Base-by-base conservation (phyloP, 805 yeast species). In the Ogataea pini region DNA sequence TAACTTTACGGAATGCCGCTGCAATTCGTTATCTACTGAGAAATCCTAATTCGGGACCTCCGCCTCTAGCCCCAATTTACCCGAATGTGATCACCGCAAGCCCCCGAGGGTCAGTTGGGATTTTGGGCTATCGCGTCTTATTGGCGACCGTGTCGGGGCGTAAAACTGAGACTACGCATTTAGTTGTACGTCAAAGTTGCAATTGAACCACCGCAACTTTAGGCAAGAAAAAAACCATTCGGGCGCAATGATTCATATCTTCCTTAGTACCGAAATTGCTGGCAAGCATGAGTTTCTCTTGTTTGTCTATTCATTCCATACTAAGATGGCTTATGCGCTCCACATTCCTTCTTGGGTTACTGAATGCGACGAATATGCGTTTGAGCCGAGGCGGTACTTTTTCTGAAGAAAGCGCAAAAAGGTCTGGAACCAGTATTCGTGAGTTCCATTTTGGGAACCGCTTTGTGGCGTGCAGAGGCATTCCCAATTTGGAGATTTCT, bases 391-490 rank as follows among this genome's bases (percentile, higher is more conserved):
- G 42, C 34, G 20, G 42, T 28, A 14, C 3, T 14, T 8, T 27
- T 39, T 32, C 42, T 18, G 6, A 17, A 22, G 13, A 10, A 32
- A 22, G 32, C 14, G 10, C 10, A 4, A 25, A 28, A 28, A 39
- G 25, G 42, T 27, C 42, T 39, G 34, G 42, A 39, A 39, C 42
- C 25, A 39, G 42, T 22, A 14, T 18, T 16, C 25, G 33, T 6
- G 3, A 5, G 14, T 28, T 32, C 25, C 18, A 22, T 19, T 17
- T 6, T 10, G 18, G 40, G 8, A 20, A 22, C 7, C 10, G 4
- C 18, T 5, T 14, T 14, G 29, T 20, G 25, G 42, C 31, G 17
- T 27, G 18, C 42, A 22, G 33, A 10, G 25, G 8, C 4, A 25
- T 22, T 22, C 40, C 40, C 10, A 36, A 36, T 18, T 8, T 19